Conservation (phyloP, 148 eudicot genomes). For the Chenopodium album region DNA sequence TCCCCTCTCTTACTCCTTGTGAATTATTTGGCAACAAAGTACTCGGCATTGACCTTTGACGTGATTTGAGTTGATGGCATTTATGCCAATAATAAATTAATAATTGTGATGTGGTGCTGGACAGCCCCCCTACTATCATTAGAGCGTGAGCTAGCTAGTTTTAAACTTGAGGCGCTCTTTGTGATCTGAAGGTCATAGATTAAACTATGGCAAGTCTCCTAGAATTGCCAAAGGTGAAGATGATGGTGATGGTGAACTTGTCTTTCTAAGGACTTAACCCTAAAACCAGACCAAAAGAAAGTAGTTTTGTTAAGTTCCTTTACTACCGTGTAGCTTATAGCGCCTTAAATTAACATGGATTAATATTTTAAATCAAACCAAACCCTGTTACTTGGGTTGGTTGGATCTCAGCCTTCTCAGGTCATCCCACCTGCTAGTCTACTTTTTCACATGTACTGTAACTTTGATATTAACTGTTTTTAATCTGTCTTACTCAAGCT, state of each 20-base stretch:
- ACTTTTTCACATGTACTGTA: too few relatives aligned
- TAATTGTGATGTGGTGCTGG: neutral
- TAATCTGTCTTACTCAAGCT: neutral
- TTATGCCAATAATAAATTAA: neutral
- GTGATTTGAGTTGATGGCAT: neutral
- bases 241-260: neutral
- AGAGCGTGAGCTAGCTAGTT: neutral
- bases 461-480: neutral
- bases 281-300: neutral
- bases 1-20: neutral
- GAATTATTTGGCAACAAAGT: neutral
- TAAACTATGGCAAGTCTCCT: neutral
- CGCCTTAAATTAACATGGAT: neutral
- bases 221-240: neutral
- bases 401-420: neutral
- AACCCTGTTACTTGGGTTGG: neutral
- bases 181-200: neutral
- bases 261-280: neutral
- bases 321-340: neutral
- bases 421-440: too few relatives aligned
- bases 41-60: constrained; percentile 1
- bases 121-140: neutral
- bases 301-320: neutral
- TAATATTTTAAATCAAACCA: neutral
- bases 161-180: neutral